Conservation (phyloP, 129 eudicot genomes). For the Lactuca sativa region DNA sequence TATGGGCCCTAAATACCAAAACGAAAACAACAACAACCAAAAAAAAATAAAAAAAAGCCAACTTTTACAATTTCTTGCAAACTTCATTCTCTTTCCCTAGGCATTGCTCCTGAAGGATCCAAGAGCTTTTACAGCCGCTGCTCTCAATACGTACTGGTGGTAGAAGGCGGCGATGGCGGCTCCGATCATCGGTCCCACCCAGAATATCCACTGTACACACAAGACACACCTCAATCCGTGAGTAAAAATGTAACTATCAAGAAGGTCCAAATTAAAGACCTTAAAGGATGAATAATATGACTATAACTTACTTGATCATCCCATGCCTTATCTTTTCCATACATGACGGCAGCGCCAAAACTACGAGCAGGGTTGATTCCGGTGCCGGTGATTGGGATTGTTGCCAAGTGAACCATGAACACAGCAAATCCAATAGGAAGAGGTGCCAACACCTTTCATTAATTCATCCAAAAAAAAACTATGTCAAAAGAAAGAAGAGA, state of each 20-base stretch:
- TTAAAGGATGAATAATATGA: not conserved
- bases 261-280: not conserved
- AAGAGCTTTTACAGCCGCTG: slow-evolving; percentile 38
- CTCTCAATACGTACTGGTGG: slow-evolving; percentile 39
- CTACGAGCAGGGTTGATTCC: slow-evolving; percentile 46
- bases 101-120: slow-evolving; percentile 49
- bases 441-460: slow-evolving; percentile 39
- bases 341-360: slow-evolving; percentile 40
- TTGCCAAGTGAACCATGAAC: slow-evolving; percentile 43
- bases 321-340: slow-evolving; percentile 42
- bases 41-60: slow-evolving; percentile 19
- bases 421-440: slow-evolving; percentile 39
- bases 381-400: slow-evolving; percentile 41
- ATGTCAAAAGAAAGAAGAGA: not conserved
- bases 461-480: not conserved
- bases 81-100: slow-evolving; percentile 1
- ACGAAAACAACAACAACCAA: no score
- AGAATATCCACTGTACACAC: slow-evolving; percentile 37
- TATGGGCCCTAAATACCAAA: slow-evolving; percentile 20
- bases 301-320: slow-evolving; percentile 37
- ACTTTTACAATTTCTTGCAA: slow-evolving; percentile 30
- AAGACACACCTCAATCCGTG: not conserved
- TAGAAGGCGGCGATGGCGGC: slow-evolving; percentile 40
- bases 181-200: slow-evolving; percentile 47
- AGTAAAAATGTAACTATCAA: no score